These are phyloP conservation scores for Phytophthora macrochlamydospora DNA, from an alignment of 352 stramenopile species.

Conservation along the genomic window DNA sequence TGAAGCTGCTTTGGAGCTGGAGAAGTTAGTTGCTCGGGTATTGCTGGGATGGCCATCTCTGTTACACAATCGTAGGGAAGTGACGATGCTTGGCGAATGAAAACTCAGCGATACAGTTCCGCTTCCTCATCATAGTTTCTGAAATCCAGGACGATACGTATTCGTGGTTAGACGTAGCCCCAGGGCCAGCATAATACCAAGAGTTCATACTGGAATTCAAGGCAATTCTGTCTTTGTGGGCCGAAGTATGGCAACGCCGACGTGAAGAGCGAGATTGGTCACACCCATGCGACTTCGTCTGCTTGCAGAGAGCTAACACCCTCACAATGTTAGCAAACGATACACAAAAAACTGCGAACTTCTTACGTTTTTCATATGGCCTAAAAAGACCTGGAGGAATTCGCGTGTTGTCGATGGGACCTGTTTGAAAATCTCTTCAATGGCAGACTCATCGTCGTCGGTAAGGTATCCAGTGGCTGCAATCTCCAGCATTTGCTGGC, in stretches of 20 bases:
- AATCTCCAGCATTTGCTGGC: slow-evolving; percentile 42
- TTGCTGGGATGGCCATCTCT: slow-evolving; percentile 38
- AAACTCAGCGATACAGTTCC: slow-evolving; percentile 49
- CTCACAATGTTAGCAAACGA: too few species aligned
- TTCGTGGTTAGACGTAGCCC: too few species aligned
- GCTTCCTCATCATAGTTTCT: slow-evolving; percentile 34
- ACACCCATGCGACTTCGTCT: slow-evolving; percentile 46
- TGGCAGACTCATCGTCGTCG: slow-evolving; percentile 9
- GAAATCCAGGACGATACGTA: too few species aligned
- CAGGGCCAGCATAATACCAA: too few species aligned
- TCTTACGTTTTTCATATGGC: slow-evolving; percentile 53
- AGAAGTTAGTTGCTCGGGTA: slow-evolving; percentile 22
- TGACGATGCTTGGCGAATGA: slow-evolving; percentile 53
- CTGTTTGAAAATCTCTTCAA: slow-evolving; percentile 41
- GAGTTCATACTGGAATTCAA: slow-evolving; percentile 45
- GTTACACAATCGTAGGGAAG: slow-evolving; percentile 51
- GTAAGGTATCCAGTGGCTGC: slow-evolving; percentile 4
- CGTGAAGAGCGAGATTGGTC: slow-evolving; percentile 41
- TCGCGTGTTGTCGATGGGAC: slow-evolving; percentile 41
- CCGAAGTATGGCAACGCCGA: slow-evolving; percentile 49
- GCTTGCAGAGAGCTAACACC: slow-evolving; percentile 44
- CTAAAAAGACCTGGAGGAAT: slow-evolving; percentile 55
- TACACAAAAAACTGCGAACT: too few species aligned
- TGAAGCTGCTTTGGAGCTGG: slow-evolving; percentile 23
- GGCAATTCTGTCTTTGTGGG: slow-evolving; percentile 35